A percentile compares a stretch with the other conserved stretches of the same genome.
phyloP scores from a whole-genome alignment of 352 stramenopile species.

The Salisapilia sapeloensis region DNA sequence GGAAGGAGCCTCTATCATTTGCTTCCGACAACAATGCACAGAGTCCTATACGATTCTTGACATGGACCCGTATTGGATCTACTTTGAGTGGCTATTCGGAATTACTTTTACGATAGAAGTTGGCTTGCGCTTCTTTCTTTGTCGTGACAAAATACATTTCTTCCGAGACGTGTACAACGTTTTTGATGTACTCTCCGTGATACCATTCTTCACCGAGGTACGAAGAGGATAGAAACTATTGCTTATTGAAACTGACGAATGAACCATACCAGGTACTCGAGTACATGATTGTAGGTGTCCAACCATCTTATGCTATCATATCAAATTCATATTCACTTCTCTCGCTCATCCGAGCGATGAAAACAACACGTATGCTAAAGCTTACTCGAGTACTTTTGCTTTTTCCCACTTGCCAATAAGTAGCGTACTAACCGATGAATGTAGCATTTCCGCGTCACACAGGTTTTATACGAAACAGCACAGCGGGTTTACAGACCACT shows the following conservation, averaged over 20 bases:
- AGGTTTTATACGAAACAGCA: conserved; percentile 41
- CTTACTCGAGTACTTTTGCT: conserved; percentile 20
- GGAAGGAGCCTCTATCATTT: conserved; percentile 14
- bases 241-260: conserved; percentile 5
- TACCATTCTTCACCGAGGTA: conserved; percentile 51
- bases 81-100: conserved; percentile 52
- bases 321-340: conserved; percentile 40
- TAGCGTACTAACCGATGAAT: neutral
- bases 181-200: conserved; percentile 40
- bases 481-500: conserved; percentile 34
- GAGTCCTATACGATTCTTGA: conserved; percentile 16
- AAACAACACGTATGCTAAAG: conserved; percentile 63
- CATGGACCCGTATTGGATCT: conserved; percentile 65
- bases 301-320: conserved; percentile 39
- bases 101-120: conserved; percentile 37
- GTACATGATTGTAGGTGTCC: conserved; percentile 11
- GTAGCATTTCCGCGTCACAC: conserved; percentile 49
- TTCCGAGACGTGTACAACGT: conserved; percentile 40
- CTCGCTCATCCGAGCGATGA: conserved; percentile 45
- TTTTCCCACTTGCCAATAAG: too few relatives aligned
- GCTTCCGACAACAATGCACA: conserved; percentile 31
- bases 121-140: conserved; percentile 31
- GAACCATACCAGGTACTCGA: conserved; percentile 6
- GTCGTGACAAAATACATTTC: conserved; percentile 13
- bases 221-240: too few relatives aligned